A percentile compares a stretch with the other conserved stretches of the same genome.
Conservation (phyloP, 192 early-diverging fungal species). For the Coemansia brasiliensis region DNA sequence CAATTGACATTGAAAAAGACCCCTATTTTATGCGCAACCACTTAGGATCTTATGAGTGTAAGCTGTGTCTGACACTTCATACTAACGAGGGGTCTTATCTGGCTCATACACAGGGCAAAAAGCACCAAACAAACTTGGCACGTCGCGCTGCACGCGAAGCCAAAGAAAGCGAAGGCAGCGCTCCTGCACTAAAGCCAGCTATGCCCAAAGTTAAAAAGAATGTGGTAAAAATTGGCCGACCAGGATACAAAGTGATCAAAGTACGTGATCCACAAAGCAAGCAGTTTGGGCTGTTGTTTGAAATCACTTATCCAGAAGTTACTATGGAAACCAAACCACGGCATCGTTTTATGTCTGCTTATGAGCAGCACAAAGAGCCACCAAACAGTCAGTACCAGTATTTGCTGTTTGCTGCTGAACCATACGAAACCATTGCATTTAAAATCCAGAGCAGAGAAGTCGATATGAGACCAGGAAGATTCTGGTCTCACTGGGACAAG, state of each 20-base stretch:
- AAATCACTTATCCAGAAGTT: constrained; percentile 94
- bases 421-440: constrained; percentile 93
- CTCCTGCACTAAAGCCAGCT: background rate
- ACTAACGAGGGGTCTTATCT: constrained; percentile 94
- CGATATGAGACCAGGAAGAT: constrained; percentile 80
- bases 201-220: constrained; percentile 61
- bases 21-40: constrained; percentile 98
- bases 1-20: constrained; percentile 93
- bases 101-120: constrained; percentile 97
- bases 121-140: constrained; percentile 93
- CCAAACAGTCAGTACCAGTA: constrained; percentile 91
- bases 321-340: constrained; percentile 78
- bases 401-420: constrained; percentile 91
- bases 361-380: constrained; percentile 88
- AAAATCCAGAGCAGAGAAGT: constrained; percentile 92
- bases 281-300: constrained; percentile 89
- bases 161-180: constrained; percentile 58
- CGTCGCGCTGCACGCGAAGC: constrained; percentile 87
- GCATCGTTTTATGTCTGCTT: constrained; percentile 96
- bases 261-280: constrained; percentile 82
- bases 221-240: constrained; percentile 92
- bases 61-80: constrained; percentile 80
- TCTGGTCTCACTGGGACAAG: constrained; percentile 94
- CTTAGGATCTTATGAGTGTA: constrained; percentile 78
- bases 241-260: constrained; percentile 93